Conservation (phyloP, 495 filamentous ascomycete species). For the Parathielavia appendiculata region DNA sequence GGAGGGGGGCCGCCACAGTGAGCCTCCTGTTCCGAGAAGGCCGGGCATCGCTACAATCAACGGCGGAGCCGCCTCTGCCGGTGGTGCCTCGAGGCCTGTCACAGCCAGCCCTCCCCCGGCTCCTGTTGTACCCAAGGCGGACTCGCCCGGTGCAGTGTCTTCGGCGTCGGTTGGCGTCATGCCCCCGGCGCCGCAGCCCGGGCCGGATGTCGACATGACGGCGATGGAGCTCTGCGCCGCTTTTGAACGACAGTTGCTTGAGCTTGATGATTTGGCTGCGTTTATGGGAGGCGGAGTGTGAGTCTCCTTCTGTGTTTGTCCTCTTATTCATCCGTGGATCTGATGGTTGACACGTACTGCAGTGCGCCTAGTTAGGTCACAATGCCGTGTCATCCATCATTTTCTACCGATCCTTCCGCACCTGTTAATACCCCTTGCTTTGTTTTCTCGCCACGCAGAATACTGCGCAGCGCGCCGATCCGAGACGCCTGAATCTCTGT, state of each 20-base stretch:
- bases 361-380: conserved; percentile 25
- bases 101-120: conserved; percentile 41
- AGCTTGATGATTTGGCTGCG: conserved; percentile 47
- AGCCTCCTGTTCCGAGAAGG: conserved; percentile 40
- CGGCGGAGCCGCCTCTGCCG: conserved; percentile 35
- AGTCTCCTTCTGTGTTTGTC: conserved; percentile 21
- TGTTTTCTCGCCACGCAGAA: too few relatives aligned
- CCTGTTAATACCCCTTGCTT: too few relatives aligned
- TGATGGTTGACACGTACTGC: conserved; percentile 4
- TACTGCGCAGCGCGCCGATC: too few relatives aligned
- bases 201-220: conserved; percentile 43
- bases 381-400: not conserved
- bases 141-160: conserved; percentile 37
- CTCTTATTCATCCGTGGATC: not conserved
- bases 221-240: conserved; percentile 44
- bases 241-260: conserved; percentile 47
- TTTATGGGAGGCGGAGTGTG: conserved; percentile 51
- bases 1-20: conserved; percentile 37
- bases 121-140: conserved; percentile 28
- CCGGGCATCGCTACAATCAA: conserved; percentile 48
- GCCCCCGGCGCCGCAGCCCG: conserved; percentile 8
- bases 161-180: conserved; percentile 25
- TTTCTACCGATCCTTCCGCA: not conserved
- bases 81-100: conserved; percentile 36
- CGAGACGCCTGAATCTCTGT: too few relatives aligned